Evolutionary conservation across 2,329 filamentous ascomycete genomes (phyloP).

Genomic region (Parasarocladium wereldwijsianum): DNA sequence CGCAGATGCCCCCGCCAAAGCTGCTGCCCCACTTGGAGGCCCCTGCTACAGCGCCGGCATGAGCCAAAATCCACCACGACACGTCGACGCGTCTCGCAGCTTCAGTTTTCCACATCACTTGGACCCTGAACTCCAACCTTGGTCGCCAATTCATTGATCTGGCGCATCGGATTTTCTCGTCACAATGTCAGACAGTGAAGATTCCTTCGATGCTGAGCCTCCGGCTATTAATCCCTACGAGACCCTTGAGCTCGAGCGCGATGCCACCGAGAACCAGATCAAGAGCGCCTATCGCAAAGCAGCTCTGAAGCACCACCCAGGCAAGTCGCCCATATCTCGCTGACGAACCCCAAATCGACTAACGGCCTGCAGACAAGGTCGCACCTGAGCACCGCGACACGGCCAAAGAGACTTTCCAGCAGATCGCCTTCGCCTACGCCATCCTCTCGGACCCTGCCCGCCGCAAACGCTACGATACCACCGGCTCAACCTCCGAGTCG

Average conservation of each 20-base stretch:
- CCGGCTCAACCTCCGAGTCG: slow-evolving; percentile 75
- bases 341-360: slow-evolving; percentile 2
- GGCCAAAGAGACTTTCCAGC: slow-evolving; percentile 73
- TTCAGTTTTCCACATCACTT: too few relatives aligned
- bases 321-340: slow-evolving; percentile 27
- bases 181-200: slow-evolving; percentile 34
- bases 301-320: slow-evolving; percentile 75
- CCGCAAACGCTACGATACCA: slow-evolving; percentile 76
- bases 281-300: slow-evolving; percentile 86
- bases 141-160: too few relatives aligned
- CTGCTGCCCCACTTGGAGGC: too few relatives aligned
- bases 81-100: too few relatives aligned
- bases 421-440: slow-evolving; percentile 86
- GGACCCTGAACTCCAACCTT: too few relatives aligned
- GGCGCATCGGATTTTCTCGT: not conserved
- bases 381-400: slow-evolving; percentile 48
- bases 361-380: slow-evolving; percentile 54
- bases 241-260: slow-evolving; percentile 55
- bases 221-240: slow-evolving; percentile 64
- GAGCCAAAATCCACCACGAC: too few relatives aligned
- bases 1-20: too few relatives aligned
- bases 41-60: too few relatives aligned
- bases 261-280: slow-evolving; percentile 64
- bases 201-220: slow-evolving; percentile 39
- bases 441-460: slow-evolving; percentile 73